phyloP scores from a whole-genome alignment of 768 basidiomycete genomes.

The Mycena venus region DNA sequence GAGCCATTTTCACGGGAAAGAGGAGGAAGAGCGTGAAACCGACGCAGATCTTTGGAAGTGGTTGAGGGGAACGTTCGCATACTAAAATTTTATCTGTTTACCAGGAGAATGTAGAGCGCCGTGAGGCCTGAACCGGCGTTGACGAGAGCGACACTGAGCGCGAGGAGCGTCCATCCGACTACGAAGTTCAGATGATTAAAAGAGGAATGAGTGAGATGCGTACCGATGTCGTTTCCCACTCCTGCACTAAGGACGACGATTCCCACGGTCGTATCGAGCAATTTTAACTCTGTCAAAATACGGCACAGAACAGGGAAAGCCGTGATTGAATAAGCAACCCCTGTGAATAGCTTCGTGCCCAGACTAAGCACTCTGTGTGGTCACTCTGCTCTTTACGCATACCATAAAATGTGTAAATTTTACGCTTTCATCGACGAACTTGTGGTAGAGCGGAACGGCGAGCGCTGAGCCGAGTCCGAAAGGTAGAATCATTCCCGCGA shows the following conservation, averaged over 20 bases:
- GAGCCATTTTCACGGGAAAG: conserved; percentile 69
- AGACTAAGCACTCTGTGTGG: background rate
- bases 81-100: too few species aligned
- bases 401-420: conserved; percentile 94
- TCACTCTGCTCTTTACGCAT: conserved; percentile 59
- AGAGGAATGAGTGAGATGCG: conserved; percentile 30
- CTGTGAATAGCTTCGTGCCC: conserved; percentile 64
- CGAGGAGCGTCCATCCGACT: conserved; percentile 90
- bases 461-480: conserved; percentile 86
- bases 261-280: conserved; percentile 93
- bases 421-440: conserved; percentile 77
- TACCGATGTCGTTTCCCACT: conserved; percentile 86
- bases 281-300: conserved; percentile 90
- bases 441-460: conserved; percentile 74
- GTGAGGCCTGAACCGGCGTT: conserved; percentile 88
- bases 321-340: conserved; percentile 87
- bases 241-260: conserved; percentile 94
- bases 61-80: too few species aligned
- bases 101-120: conserved; percentile 88
- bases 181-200: background rate
- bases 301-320: conserved; percentile 90
- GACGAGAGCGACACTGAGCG: conserved; percentile 92
- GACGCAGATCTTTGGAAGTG: too few species aligned
- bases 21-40: conserved; percentile 87
- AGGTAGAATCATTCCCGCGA: conserved; percentile 89